phyloP scores from a whole-genome alignment of 192 early-diverging fungal genomes.

The Geranomyces michiganensis region DNA sequence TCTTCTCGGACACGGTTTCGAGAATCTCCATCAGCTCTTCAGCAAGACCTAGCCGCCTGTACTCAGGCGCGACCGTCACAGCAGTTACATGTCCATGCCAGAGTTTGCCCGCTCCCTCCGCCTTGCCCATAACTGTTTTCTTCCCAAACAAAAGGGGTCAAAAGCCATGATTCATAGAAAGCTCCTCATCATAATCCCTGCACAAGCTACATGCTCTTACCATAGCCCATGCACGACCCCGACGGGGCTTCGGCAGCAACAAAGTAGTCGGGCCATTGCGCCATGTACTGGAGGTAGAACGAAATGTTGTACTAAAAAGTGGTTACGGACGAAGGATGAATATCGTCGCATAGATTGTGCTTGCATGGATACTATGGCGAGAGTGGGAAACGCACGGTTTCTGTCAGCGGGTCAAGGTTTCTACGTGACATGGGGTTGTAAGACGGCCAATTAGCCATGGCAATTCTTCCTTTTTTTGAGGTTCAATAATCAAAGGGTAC shows the following conservation, averaged over 20 bases:
- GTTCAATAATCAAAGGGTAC: no score
- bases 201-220: no score
- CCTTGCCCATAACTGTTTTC: conserved; percentile 93
- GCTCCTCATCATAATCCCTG: not conserved
- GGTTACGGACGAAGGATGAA: not conserved
- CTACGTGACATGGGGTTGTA: conserved; percentile 39
- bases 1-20: conserved; percentile 88
- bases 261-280: conserved; percentile 94
- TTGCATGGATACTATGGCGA: no score
- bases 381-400: conserved; percentile 65
- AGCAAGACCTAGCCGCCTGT: conserved; percentile 87
- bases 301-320: conserved; percentile 82
- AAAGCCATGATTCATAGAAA: not conserved
- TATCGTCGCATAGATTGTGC: not conserved
- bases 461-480: not conserved
- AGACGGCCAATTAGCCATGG: not conserved
- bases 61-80: conserved; percentile 94
- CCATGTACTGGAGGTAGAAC: conserved; percentile 92
- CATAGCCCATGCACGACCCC: conserved; percentile 80
- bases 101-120: conserved; percentile 81
- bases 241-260: conserved; percentile 75
- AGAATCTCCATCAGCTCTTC: conserved; percentile 85
- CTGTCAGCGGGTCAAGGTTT: conserved; percentile 91
- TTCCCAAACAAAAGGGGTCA: not conserved
- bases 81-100: conserved; percentile 99